These are phyloP conservation scores for Podaxis sp. DNA, from an alignment of 768 basidiomycete species.

Conservation along the genomic window DNA sequence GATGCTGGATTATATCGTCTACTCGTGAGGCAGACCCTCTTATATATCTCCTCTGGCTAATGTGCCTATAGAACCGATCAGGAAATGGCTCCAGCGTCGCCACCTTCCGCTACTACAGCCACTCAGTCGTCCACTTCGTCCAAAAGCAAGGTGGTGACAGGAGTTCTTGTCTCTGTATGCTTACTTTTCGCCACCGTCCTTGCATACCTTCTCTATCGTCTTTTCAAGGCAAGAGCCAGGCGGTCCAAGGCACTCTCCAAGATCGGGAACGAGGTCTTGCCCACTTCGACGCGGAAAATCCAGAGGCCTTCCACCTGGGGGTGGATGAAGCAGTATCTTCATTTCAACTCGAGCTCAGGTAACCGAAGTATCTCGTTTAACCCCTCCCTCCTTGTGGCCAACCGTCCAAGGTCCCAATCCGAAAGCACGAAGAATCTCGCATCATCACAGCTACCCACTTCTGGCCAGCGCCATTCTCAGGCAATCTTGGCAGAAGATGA, in stretches of 20 bases:
- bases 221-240: background rate
- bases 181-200: slow-evolving; percentile 6
- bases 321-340: background rate
- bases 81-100: background rate
- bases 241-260: background rate
- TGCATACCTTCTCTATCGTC: slow-evolving; percentile 4
- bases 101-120: background rate
- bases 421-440: background rate
- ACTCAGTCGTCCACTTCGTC: background rate
- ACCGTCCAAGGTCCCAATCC: background rate
- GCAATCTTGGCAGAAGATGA: background rate
- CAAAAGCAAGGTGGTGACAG: slow-evolving; percentile 1
- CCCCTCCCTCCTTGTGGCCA: background rate
- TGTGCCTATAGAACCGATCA: background rate
- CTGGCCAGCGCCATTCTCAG: background rate
- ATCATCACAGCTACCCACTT: background rate
- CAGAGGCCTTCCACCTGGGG: background rate
- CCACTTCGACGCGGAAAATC: background rate
- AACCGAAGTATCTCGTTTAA: background rate
- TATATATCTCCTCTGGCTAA: background rate
- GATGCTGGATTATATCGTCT: slow-evolving; percentile 15
- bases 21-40: slow-evolving; percentile 6
- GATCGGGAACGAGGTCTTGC: background rate
- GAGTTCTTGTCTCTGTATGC: slow-evolving; percentile 7
- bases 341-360: background rate